Base-by-base conservation (phyloP, 108 stramenopile species). In the Cyclostephanos invisitatus region DNA sequence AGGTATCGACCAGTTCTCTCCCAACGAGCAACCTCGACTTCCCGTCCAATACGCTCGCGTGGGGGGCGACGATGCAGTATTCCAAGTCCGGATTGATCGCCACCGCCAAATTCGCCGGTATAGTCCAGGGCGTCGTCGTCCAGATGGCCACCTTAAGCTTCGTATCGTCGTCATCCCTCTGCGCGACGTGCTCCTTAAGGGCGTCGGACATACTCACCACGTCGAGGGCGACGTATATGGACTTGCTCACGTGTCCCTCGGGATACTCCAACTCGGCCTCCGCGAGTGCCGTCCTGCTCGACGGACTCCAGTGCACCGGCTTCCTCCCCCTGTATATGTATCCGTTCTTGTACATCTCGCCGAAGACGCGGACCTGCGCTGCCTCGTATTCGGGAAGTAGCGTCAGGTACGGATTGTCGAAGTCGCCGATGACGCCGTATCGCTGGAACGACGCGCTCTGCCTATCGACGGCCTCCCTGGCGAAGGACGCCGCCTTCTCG, bases 181-280 rank as follows among this genome's bases (percentile, higher is more conserved):
- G 32, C 12, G 67, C 65, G 48, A 83, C 81, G 56, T 54, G 83
- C 35, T 82, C 72, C 54, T 68, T 75, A 68, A 97, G 64, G 1
- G 84, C 89, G 12, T 81, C 85, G 7, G 88, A 86, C 2, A 88
- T 84, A 71, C 80, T 64, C 0, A 81, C 72, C 24, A 97, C 91
- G 62, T 86, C 75, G 67, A 99, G 92, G 12, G 83, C 95, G 24
- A 96, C 97, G 70, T 97, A 98, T 62, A 97, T 91, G 25, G 91
- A 90, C 68, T 90, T 92, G 36, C 95, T 96, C 10, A 94, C 64
- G 80, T 97, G 94, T 68, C 91, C 92, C 48, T 97, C 96, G 14
- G 96, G 96, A 81, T 98, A 98, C 72, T 99, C 98, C 73, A 98
- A 74, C 79, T 99, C 99, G 0, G 99, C 99, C 76, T 99, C 99